Percentiles rank a stretch among this genome's conserved stretches.
Conservation (phyloP, 2,329 filamentous ascomycete genomes). For the Aspergillus ibericus region DNA sequence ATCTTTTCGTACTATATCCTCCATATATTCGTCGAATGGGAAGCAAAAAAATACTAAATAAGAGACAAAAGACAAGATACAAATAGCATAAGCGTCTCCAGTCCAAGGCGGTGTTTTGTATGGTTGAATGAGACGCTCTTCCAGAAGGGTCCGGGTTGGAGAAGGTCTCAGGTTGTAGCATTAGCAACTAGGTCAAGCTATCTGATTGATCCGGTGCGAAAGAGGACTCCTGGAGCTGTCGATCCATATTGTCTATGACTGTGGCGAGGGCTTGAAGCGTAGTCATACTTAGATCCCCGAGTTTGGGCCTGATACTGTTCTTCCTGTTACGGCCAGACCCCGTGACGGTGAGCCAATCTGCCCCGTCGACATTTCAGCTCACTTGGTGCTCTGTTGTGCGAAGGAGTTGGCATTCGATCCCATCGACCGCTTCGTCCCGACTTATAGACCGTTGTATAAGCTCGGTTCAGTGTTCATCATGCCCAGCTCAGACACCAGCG, state of each 20-base stretch:
- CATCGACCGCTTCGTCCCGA: background rate
- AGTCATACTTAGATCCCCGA: background rate
- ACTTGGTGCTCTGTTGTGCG: background rate
- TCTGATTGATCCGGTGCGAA: background rate
- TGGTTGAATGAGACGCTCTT: background rate
- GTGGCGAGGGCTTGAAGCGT: background rate
- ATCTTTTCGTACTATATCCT: conserved; percentile 23
- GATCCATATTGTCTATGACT: background rate
- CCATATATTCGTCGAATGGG: conserved; percentile 23
- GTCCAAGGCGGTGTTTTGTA: background rate
- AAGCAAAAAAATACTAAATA: conserved; percentile 24
- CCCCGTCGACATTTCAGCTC: background rate
- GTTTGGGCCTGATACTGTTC: background rate
- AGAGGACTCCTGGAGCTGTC: background rate
- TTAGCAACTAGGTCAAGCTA: background rate
- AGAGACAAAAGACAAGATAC: conserved; percentile 7
- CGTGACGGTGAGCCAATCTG: conserved; percentile 5
- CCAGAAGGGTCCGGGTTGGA: background rate
- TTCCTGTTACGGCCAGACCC: conserved; percentile 3
- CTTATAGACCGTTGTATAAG: background rate
- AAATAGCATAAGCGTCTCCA: conserved; percentile 10
- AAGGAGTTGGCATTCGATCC: background rate
- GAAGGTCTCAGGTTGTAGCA: background rate
- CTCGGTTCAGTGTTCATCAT: conserved; percentile 31
- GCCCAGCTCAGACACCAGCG: conserved; percentile 55